Evolutionary conservation across 2,329 filamentous ascomycete genomes (phyloP), one percentile per base, ranked within the genome.

Genomic region (Gremmenia infestans): DNA sequence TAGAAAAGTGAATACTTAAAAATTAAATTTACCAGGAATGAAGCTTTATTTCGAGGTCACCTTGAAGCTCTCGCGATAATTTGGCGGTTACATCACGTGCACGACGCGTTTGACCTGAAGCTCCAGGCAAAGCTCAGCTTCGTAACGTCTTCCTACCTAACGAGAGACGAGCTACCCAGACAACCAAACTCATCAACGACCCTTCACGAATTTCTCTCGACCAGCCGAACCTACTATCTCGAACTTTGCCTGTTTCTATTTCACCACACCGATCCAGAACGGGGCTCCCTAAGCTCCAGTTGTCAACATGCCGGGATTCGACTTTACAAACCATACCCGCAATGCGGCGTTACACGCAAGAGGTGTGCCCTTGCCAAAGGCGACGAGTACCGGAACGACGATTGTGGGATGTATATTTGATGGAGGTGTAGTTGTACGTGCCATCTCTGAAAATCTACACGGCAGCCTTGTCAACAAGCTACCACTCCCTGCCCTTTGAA

Each of bases 251-350:
- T 25, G 25, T 22, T 17, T 40, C 25, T 23, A 8, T 48, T 48
- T 25, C 12, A 42, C 37, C 1, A 43, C 15, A 23, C 23, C 23
- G 45, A 48, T 48, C n/a, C 22, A 48, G 25, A 32, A 48, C 4
- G 32, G 47, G 54, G 59, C 59, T 59, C 53, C 43, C 53, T 48
- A 56, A 60, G 63, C 57, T 64, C 51, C 53, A 52, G 45, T 53
- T 46, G 46, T 63, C 76, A 86, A 71, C 69, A 99, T 99, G 94
- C 87, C 89, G 69, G 92, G 92, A 78, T 96, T 97, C 82, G 92
- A 97, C 79, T 99, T 99, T 82, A 95, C 91, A 75, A 99, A 99
- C 82, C 94, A 97, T 85, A 96, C 96, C 83, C 91, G 94, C 80
- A 99, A 99, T 84, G 85, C 88, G 73, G 93, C 93, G 63, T 85